Base-by-base conservation (phyloP, 192 early-diverging fungal species). In the Dissophora globulifera region DNA sequence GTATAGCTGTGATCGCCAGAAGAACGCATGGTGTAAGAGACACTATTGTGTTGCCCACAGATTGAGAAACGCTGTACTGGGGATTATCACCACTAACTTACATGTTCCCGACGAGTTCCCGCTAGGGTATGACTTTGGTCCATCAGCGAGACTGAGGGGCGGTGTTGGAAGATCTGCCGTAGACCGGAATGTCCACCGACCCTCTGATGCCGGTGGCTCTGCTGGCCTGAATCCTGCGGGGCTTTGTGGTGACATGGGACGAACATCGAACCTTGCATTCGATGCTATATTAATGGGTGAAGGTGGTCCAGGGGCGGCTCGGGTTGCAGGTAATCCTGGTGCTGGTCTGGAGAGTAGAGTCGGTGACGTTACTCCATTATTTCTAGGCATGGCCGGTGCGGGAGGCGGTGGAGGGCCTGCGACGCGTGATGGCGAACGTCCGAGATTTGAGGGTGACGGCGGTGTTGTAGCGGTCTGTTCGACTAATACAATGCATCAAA, bases 201-300 rank as follows among this genome's bases (percentile, higher is more conserved):
- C 79, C 42, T 80, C 79, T 50, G 56, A 69, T 40, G 79, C 67
- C 58, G 69, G 62, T 20, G 65, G 79, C 53, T 80, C 79, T 46
- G 51, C 49, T 57, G 50, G 50, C 40, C 17, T 45, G 43, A 45
- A n/a, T 45, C 43, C 43, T 45, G 13, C 6, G 35, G 43, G 6
- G 43, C 43, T 45, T 12, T n/a, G 4, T 3, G 59, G 47, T 41
- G 63, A 66, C 40, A 57, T 25, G 35, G 66, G 54, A 22, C 72
- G 48, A 17, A 41, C 16, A 38, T 57, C 55, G 19, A 56, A 40
- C 27, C 55, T 35, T 22, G n/a, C n/a, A n/a, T n/a, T n/a, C n/a
- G 31, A 20, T 27, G 46, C 31, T 20, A 51, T 35, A 4, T 17
- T 45, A 19, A 19, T 22, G 19, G 55, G 54, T 13, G 35, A 38